Evolutionary conservation across 1,284 basidiomycete genomes (phyloP), one percentile per base, ranked within the genome.

Genomic region (Malassezia brasiliensis): DNA sequence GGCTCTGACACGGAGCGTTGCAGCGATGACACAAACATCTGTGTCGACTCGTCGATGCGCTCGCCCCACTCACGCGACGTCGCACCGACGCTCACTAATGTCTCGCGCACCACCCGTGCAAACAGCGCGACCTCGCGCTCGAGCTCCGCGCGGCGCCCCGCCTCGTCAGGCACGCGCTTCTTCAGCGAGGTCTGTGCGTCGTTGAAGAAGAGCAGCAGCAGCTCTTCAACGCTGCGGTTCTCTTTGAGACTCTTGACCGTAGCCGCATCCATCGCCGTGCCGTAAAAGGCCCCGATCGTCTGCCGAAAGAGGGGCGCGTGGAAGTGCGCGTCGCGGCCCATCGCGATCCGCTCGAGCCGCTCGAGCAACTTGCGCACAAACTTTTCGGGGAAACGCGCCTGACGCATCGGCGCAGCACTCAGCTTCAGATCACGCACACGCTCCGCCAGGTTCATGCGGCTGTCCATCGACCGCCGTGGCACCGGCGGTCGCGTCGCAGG

Each of bases 181-280:
- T 84, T 60, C 37, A 74, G 52, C 45, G 61, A 57, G 7, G 61
- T 59, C 41, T 73, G 69, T 0, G 72, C 87, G 41, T 89, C 84
- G 2, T 90, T 88, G 14, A 91, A 90, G 69, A 96, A 96, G 80
- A 87, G 86, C 49, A 98, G 80, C 60, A 99, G 93, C 56, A 98
- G 83, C 63, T 96, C 90, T 76, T 99, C 94, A 50, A 96, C 87
- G 78, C 93, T 94, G 45, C 94, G 81, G 68, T 90, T 91, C 75
- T 96, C 90, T 75, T 90, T 89, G 82, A 96, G 85, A 68, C 66
- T 68, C 38, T 65, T 65, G 35, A 66, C 62, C 35, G 69, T 68
- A 1, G 53, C 52, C 8, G 60, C 58, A 28, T 72, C 70, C 45
- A 66, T 65, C 56, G 67, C 67, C 10, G 66, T 67, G 48, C 71